A percentile compares a stretch with the other conserved stretches of the same genome.
Evolutionary conservation across 108 stramenopile species (phyloP).

Genomic region (Cyclotella atomus): DNA sequence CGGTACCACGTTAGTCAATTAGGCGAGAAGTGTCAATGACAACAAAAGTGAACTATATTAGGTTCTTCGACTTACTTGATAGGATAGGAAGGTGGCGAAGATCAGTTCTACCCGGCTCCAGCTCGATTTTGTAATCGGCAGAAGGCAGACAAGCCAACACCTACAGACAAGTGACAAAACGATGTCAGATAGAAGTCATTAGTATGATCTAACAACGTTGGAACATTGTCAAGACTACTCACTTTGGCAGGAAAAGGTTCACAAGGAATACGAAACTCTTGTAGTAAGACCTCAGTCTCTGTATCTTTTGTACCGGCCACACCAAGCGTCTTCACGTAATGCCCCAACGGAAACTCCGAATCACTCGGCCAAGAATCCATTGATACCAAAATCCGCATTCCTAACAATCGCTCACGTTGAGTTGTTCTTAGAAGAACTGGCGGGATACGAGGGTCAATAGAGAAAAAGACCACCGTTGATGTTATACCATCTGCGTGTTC

Average conservation of each 20-base stretch:
- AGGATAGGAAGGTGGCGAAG: slow-evolving; percentile 91
- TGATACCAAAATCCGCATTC: slow-evolving; percentile 82
- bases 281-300: slow-evolving; percentile 95
- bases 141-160: slow-evolving; percentile 98
- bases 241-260: slow-evolving; percentile 92
- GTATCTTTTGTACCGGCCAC: slow-evolving; percentile 91
- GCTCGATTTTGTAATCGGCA: slow-evolving; percentile 90
- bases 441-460: slow-evolving; percentile 89
- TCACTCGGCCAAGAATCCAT: slow-evolving; percentile 93
- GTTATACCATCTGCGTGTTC: slow-evolving; percentile 81
- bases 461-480: slow-evolving; percentile 86
- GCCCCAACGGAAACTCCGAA: slow-evolving; percentile 90
- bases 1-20: not conserved
- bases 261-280: slow-evolving; percentile 95
- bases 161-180: slow-evolving; percentile 5
- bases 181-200: not conserved
- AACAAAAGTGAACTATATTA: not conserved
- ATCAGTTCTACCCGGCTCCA: slow-evolving; percentile 81
- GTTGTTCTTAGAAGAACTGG: slow-evolving; percentile 84
- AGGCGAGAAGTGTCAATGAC: no score
- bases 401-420: slow-evolving; percentile 74
- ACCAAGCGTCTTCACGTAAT: slow-evolving; percentile 92
- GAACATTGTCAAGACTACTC: slow-evolving; percentile 6
- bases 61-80: slow-evolving; percentile 51
- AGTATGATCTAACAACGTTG: no score